phyloP scores from a whole-genome alignment of 306 rosid species.

The Biancaea sappan region DNA sequence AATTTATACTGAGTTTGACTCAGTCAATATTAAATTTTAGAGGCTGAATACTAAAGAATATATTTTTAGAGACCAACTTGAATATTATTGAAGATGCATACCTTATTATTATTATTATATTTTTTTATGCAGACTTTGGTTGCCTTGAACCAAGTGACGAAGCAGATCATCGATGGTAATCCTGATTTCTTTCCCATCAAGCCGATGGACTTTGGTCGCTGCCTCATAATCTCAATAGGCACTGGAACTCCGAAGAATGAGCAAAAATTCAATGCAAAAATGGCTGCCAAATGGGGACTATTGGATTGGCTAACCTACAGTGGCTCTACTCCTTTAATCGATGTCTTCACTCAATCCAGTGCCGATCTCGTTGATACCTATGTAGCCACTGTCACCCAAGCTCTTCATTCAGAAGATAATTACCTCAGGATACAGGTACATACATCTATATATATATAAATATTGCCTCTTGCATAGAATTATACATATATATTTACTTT shows the following conservation, averaged over 20 bases:
- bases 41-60: too few species aligned
- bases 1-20: too few species aligned
- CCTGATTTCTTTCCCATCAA: slow-evolving; percentile 34
- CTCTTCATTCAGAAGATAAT: slow-evolving; percentile 16
- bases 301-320: slow-evolving; percentile 24
- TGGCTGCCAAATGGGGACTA: slow-evolving; percentile 31
- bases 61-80: too few species aligned
- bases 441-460: background rate
- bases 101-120: slow-evolving; percentile 30
- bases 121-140: slow-evolving; percentile 20
- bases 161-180: slow-evolving; percentile 4
- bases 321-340: slow-evolving; percentile 11
- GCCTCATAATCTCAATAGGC: slow-evolving; percentile 31
- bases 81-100: too few species aligned
- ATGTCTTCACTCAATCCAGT: slow-evolving; percentile 25
- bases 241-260: slow-evolving; percentile 29
- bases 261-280: slow-evolving; percentile 22
- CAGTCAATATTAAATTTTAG: too few species aligned
- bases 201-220: slow-evolving; percentile 25
- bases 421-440: slow-evolving; percentile 34
- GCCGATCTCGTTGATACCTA: slow-evolving; percentile 28
- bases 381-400: slow-evolving; percentile 13
- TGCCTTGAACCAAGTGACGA: slow-evolving; percentile 30
- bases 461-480: background rate
- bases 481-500: background rate